Base-by-base conservation (phyloP, 495 filamentous ascomycete species). In the Lasiosphaeris hirsuta region DNA sequence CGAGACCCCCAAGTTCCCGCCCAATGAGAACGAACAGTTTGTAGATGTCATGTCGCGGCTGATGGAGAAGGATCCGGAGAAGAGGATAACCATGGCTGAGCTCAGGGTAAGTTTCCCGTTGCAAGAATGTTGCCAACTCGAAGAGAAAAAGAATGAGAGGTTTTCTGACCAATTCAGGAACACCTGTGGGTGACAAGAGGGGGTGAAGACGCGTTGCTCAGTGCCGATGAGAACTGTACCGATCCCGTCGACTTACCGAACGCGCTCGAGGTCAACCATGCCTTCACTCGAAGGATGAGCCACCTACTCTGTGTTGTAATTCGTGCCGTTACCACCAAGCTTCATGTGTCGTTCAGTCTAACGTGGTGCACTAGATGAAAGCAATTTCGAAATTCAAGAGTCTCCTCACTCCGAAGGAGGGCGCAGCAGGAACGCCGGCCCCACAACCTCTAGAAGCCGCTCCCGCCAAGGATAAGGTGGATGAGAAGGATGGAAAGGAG, bases 151-250 rank as follows among this genome's bases (percentile, higher is more conserved):
- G 11, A 30, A 30, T 2, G 40, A 10, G 13, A 9, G 7, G 0
- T 8, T 7, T 23, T 17, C 15, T 51, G 60, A 41, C 35, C 10
- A 39, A 23, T 51, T 10, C 62, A 96, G 93, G 81, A 90, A 65
- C 94, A 98, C 68, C 86, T 90, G 4, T 98, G 94, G 94, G 92
- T 97, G 9, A 98, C 94, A 7, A 88, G 84, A 62, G 72, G 81
- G 41, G 93, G 91, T 18, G 78, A 78, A 33, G 94, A 98, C 71
- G 86, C 86, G 54, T 74, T 98, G 11, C 78, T 98, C 35, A 79
- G 91, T 18, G 79, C 80, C 19, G 85, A 92, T 50, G 93, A 97
- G 69, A 98, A 98, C 64, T 96, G 88, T 11, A 81, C 89, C 14
- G 81, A 92, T 56, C 72, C 89, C 8, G 78, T 97, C 18, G 86